Evolutionary conservation across 495 filamentous ascomycete species (phyloP).

Genomic region (Lindgomyces ingoldianus): DNA sequence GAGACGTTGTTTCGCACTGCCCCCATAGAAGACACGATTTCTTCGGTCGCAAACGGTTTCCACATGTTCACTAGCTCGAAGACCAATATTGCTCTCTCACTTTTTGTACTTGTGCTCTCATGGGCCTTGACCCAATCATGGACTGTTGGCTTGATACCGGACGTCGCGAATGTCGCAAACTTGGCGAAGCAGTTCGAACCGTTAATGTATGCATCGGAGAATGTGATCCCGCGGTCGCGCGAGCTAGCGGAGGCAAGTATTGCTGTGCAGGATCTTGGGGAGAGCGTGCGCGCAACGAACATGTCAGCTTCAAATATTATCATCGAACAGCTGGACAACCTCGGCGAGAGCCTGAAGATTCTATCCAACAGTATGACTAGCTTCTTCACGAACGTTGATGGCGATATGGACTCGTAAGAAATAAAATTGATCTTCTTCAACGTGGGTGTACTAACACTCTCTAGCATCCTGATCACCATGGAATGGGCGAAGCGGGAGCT

Average conservation of each 20-base stretch:
- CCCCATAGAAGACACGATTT: slow-evolving; percentile 73
- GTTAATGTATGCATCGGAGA: slow-evolving; percentile 87
- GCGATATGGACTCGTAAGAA: slow-evolving; percentile 74
- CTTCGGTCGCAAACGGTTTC: slow-evolving; percentile 60
- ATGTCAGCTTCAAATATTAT: slow-evolving; percentile 86
- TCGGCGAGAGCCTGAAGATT: slow-evolving; percentile 78
- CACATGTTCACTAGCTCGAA: slow-evolving; percentile 64
- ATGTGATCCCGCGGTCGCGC: slow-evolving; percentile 78
- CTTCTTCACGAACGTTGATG: slow-evolving; percentile 90
- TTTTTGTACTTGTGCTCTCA: slow-evolving; percentile 62
- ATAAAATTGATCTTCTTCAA: neutral
- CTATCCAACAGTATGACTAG: slow-evolving; percentile 77
- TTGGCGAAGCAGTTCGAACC: slow-evolving; percentile 89
- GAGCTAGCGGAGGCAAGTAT: slow-evolving; percentile 86
- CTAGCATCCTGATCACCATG: slow-evolving; percentile 86
- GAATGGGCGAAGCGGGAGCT: slow-evolving; percentile 90
- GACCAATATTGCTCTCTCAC: slow-evolving; percentile 55
- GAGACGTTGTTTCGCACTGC: slow-evolving; percentile 87
- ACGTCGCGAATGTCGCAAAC: slow-evolving; percentile 84
- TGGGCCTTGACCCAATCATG: slow-evolving; percentile 69
- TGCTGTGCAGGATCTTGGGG: slow-evolving; percentile 88
- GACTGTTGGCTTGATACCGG: slow-evolving; percentile 68
- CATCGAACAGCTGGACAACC: slow-evolving; percentile 75
- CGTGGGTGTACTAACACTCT: slow-evolving; percentile 11
- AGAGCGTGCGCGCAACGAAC: slow-evolving; percentile 82